phyloP scores from a whole-genome alignment of 768 basidiomycete genomes.

The Harrya chromipes region DNA sequence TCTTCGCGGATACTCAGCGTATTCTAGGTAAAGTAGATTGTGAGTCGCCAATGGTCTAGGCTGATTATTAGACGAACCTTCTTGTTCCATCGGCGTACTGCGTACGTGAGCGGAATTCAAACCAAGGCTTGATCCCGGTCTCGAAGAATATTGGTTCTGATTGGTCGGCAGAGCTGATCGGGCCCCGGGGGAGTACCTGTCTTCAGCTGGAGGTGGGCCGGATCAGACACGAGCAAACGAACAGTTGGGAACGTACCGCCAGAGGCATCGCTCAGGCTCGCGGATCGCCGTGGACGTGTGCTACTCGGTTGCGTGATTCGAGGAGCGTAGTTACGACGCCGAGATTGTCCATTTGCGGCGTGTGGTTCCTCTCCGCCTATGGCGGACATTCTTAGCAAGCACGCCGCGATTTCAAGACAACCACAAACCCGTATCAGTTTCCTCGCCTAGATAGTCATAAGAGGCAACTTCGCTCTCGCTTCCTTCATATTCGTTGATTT shows the following conservation, averaged over 20 bases:
- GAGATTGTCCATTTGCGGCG: slow-evolving; percentile 20
- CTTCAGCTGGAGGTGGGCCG: slow-evolving; percentile 24
- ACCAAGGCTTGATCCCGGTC: slow-evolving; percentile 46
- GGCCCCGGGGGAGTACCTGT: slow-evolving; percentile 24
- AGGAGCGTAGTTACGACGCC: slow-evolving; percentile 27
- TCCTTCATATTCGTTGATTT: slow-evolving; percentile 45
- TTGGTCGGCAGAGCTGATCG: slow-evolving; percentile 12
- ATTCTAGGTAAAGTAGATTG: slow-evolving; percentile 17
- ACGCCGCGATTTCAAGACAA: slow-evolving; percentile 6
- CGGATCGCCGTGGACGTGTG: slow-evolving; percentile 69
- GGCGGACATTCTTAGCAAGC: slow-evolving; percentile 20
- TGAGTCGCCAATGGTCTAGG: slow-evolving; percentile 11
- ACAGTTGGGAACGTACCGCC: slow-evolving; percentile 23
- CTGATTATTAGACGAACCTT: slow-evolving; percentile 29
- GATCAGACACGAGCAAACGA: slow-evolving; percentile 25
- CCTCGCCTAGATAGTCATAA: slow-evolving; percentile 32
- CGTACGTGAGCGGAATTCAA: slow-evolving; percentile 36
- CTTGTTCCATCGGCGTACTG: slow-evolving; percentile 46
- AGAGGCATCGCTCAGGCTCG: slow-evolving; percentile 67
- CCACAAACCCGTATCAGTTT: slow-evolving; percentile 40
- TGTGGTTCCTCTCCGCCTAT: slow-evolving; percentile 32
- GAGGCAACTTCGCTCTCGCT: slow-evolving; percentile 40
- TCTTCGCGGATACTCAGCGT: slow-evolving; percentile 26
- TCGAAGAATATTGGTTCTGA: slow-evolving; percentile 28
- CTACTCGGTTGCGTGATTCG: slow-evolving; percentile 37